Evolutionary conservation across 2,329 filamentous ascomycete genomes (phyloP).

Genomic region (Neofusicoccum laricinum): DNA sequence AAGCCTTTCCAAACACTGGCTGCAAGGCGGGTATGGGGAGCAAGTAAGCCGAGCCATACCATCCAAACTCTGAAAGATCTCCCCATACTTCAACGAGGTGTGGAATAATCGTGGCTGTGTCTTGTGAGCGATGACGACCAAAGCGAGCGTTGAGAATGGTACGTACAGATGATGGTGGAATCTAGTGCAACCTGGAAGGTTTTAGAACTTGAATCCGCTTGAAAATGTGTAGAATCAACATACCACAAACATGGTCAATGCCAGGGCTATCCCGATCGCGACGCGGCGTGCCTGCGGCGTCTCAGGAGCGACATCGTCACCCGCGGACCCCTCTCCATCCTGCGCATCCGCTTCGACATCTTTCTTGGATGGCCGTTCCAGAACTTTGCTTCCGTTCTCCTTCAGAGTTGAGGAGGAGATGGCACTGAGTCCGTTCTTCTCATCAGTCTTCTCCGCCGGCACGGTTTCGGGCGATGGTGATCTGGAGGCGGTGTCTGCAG

Average conservation of each 20-base stretch:
- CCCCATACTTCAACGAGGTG: slow-evolving; percentile 3
- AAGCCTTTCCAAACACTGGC: not conserved
- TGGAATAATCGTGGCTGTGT: not conserved
- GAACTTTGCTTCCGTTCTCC: not conserved
- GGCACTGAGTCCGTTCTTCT: not conserved
- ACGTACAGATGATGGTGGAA: not conserved
- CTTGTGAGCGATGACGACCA: too few relatives aligned
- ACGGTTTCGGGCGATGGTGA: too few relatives aligned
- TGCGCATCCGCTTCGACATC: not conserved
- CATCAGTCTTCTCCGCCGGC: not conserved
- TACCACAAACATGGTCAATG: slow-evolving; percentile 3
- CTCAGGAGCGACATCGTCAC: not conserved
- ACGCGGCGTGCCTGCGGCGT: not conserved
- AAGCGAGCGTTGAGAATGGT: too few relatives aligned
- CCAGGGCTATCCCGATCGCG: not conserved
- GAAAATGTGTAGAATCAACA: not conserved
- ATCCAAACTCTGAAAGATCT: not conserved
- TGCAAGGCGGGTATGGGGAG: not conserved
- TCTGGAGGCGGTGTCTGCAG: too few relatives aligned
- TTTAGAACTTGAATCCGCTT: not conserved
- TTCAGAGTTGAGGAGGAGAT: not conserved
- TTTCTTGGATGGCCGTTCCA: not conserved
- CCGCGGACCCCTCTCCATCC: not conserved
- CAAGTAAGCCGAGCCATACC: not conserved
- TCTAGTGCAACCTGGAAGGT: not conserved